Evolutionary conservation across 768 basidiomycete species (phyloP).

Genomic region (Tylopilus rubrobrunneus): DNA sequence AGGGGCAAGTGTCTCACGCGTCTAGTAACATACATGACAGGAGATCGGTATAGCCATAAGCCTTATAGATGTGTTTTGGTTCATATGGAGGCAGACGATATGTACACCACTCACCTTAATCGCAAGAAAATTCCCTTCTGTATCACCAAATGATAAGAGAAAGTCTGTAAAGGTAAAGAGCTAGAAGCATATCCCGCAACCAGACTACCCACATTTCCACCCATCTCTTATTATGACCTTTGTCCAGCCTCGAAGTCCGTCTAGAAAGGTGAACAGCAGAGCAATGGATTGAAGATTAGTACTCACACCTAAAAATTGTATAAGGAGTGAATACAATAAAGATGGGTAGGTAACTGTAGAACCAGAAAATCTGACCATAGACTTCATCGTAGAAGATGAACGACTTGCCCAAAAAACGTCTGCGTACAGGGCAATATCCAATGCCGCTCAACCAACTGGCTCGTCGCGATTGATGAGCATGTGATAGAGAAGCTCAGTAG

Average conservation of each 20-base stretch:
- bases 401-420: conserved; percentile 66
- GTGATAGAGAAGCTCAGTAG: conserved; percentile 22
- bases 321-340: conserved; percentile 80
- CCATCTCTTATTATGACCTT: conserved; percentile 72
- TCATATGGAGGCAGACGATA: not conserved
- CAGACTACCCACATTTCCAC: conserved; percentile 69
- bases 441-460: conserved; percentile 59
- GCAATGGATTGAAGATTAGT: not conserved
- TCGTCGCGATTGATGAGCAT: conserved; percentile 58
- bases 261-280: conserved; percentile 34
- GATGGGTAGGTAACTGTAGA: conserved; percentile 63
- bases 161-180: conserved; percentile 48
- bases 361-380: not conserved
- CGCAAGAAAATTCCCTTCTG: conserved; percentile 82
- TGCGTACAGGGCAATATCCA: conserved; percentile 79
- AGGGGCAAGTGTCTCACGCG: conserved; percentile 44
- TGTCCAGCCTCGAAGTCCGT: conserved; percentile 77
- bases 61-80: conserved; percentile 34
- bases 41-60: conserved; percentile 80
- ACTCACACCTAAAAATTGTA: conserved; percentile 81
- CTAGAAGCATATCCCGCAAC: not conserved
- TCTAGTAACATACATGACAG: conserved; percentile 91
- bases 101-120: conserved; percentile 49
- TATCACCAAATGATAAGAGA: conserved; percentile 75
- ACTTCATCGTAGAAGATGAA: too few species aligned